phyloP scores from a whole-genome alignment of 371 early-diverging fungal species.

The Mucor indicus region DNA sequence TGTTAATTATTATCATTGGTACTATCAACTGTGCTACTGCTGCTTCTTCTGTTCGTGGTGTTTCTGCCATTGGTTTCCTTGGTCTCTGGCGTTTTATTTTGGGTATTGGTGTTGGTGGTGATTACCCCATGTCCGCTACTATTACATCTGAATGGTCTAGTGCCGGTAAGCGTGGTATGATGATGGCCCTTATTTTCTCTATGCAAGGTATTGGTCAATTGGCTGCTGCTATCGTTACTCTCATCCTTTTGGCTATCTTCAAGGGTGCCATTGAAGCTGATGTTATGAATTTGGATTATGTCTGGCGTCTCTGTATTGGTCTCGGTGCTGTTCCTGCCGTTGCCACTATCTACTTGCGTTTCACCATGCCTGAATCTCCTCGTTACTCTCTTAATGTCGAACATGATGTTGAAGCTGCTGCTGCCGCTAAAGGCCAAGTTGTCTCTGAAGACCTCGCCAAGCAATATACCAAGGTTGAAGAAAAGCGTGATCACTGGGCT shows the following conservation, averaged over 20 bases:
- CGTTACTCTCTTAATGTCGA: conserved; percentile 80
- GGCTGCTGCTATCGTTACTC: conserved; percentile 69
- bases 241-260: conserved; percentile 70
- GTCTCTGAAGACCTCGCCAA: conserved; percentile 30
- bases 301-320: conserved; percentile 84
- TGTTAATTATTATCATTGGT: conserved; percentile 75
- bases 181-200: conserved; percentile 80
- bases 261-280: conserved; percentile 61
- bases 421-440: conserved; percentile 48
- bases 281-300: conserved; percentile 72
- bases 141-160: conserved; percentile 89
- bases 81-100: conserved; percentile 81
- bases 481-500: conserved; percentile 48
- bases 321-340: conserved; percentile 85
- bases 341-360: conserved; percentile 81
- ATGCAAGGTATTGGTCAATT: conserved; percentile 93
- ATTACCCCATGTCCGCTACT: conserved; percentile 80
- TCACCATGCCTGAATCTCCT: conserved; percentile 94
- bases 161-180: conserved; percentile 64
- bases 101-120: conserved; percentile 87
- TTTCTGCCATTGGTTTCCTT: conserved; percentile 70
- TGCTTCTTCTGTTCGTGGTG: conserved; percentile 62
- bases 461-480: conserved; percentile 44
- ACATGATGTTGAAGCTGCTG: conserved; percentile 64
- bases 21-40: conserved; percentile 82